Conservation (phyloP, 2,329 filamentous ascomycete species). For the Aspergillus chevalieri region DNA sequence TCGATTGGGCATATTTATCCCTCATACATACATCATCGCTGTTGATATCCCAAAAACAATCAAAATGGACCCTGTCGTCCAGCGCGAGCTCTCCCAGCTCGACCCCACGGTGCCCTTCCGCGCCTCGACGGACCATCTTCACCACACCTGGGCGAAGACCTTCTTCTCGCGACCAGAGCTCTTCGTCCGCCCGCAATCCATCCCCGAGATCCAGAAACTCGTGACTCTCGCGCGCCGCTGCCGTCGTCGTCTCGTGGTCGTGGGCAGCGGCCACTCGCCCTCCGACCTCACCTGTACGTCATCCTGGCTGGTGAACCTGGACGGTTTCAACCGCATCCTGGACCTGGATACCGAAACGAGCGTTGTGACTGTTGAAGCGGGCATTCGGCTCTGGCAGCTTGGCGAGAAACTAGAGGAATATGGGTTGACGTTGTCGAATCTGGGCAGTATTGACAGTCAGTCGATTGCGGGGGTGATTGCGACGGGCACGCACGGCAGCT, state of each 20-base stretch:
- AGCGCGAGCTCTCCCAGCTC: conserved; percentile 52
- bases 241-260: conserved; percentile 72
- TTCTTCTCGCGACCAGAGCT: conserved; percentile 86
- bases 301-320: conserved; percentile 90
- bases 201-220: conserved; percentile 76
- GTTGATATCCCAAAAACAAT: neutral
- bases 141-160: conserved; percentile 92
- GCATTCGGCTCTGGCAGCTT: conserved; percentile 72
- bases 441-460: conserved; percentile 93
- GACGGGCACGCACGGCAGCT: conserved; percentile 90
- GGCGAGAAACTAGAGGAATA: conserved; percentile 66
- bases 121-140: conserved; percentile 63
- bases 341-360: conserved; percentile 61
- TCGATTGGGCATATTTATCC: neutral
- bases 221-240: conserved; percentile 74
- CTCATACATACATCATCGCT: neutral
- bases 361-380: conserved; percentile 73
- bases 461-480: conserved; percentile 87
- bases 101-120: conserved; percentile 67
- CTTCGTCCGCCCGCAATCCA: conserved; percentile 75
- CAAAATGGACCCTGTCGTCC: conserved; percentile 41
- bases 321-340: conserved; percentile 69
- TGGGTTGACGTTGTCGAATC: conserved; percentile 79
- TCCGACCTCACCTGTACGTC: conserved; percentile 88
- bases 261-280: conserved; percentile 89